Base-by-base conservation (phyloP, 805 yeast genomes). In the Candida ficus region DNA sequence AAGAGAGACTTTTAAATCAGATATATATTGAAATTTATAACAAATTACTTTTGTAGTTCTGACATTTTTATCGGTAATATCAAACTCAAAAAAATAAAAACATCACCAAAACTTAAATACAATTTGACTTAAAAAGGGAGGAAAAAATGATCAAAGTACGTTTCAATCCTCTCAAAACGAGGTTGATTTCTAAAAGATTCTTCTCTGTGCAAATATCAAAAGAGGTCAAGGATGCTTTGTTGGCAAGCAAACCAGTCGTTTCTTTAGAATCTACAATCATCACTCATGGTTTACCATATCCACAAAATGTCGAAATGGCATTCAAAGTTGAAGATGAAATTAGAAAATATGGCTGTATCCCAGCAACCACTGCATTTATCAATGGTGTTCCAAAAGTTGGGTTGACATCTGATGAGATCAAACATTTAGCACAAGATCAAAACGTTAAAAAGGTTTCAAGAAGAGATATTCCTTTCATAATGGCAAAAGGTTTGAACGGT, bases 221-320 rank as follows among this genome's bases (percentile, higher is more conserved):
- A 10, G 95, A 84, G 48, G 73, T 88, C 13, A 52, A 57, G 44
- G 78, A 79, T 44, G 95, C 95, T 0, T 52, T 87, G 14, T 48
- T 50, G 11, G 70, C 70, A 3, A 69, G 71, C 16, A 61, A 47
- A 28, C 95, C 96, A 0, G 76, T 88, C 6, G 93, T 89, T 4
- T 81, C 96, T 0, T 65, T 88, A 13, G 96, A 89, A 56, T 79
- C 89, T 18, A 88, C 96, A 7, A 89, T 88, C 53, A 76, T 89
- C 49, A 83, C 95, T 7, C 96, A 88, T 63, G 96, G 96, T 1
- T 68, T 88, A 29, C 95, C 96, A 4, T 83, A 63, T 54, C 96
- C 96, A 0, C 71, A 73, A 18, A 88, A 89, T 53, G 53, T 84
- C 10, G 68, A 69, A 20, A 80, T 88, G 88, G 95, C 96, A 0